A percentile compares a stretch with the other conserved stretches of the same genome.
These are phyloP conservation scores for Cornus suecica DNA, from an alignment of 148 eudicot genomes.

Conservation along the genomic window DNA sequence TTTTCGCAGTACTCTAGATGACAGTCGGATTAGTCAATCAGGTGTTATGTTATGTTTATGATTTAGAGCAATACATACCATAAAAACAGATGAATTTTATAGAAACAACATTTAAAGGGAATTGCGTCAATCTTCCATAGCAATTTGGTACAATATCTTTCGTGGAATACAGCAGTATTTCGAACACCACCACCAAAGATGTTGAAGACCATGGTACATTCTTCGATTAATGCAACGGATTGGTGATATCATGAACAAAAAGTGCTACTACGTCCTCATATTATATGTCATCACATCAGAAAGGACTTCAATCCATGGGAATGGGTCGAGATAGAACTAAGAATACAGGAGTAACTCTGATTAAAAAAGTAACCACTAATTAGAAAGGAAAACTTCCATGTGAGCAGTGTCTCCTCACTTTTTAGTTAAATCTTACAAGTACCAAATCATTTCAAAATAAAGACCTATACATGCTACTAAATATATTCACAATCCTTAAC, in stretches of 20 bases:
- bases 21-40: no score
- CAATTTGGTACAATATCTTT: not conserved
- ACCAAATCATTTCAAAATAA: not conserved
- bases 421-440: not conserved
- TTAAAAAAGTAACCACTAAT: not conserved
- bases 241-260: not conserved
- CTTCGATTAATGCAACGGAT: not conserved
- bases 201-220: not conserved
- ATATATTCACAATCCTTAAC: no score
- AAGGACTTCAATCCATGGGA: not conserved
- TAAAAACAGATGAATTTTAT: not conserved
- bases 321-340: not conserved
- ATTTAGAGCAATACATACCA: not conserved
- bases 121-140: not conserved
- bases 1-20: slow-evolving; percentile 50
- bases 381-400: no score
- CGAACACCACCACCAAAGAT: not conserved
- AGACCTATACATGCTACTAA: not conserved
- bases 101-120: not conserved
- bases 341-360: not conserved
- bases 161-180: not conserved
- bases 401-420: not conserved
- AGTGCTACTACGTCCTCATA: no score
- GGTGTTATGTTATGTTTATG: not conserved
- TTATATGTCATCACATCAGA: not conserved